Base-by-base conservation (phyloP, 495 filamentous ascomycete genomes). In the Podospora sp. region DNA sequence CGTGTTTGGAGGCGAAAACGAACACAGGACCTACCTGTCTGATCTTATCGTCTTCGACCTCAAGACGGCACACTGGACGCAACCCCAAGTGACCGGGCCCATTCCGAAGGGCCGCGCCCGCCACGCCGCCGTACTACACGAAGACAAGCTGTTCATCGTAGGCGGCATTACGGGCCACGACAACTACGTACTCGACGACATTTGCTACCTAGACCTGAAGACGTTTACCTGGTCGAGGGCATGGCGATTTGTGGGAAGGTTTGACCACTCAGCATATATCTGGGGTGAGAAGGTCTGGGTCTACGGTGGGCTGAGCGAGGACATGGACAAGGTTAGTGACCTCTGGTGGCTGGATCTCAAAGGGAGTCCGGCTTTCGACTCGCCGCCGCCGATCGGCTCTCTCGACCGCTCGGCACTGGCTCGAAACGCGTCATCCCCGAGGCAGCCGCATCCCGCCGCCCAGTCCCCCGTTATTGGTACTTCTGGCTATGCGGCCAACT, bases 201-300 rank as follows among this genome's bases (percentile, higher is more conserved):
- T 99, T 63, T 95, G 92, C 77, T 99, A 96, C 76, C 85, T 99
- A 53, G 95, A 99, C 74, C 82, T 99, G 62, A 96, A 96, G 83
- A 97, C 95, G 11, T 97, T 92, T 86, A 97, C 94, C 5, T 99
- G 95, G 95, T 98, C 95, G 60, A 87, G 92, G 58, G 90, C 92
- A 40, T 99, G 95, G 95, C 91, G 89, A 62, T 98, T 98, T 76
- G 93, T 96, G 20, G 86, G 91, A 26, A 87, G 95, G 14, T 99
- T 96, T 73, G 95, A 99, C 69, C 96, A 99, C 75, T 90, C 92
- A 5, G 92, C 91, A 25, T 97, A 92, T 85, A 87, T 97, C 52
- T 97, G 93, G 82, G 79, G 89, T 62, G 93, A 91, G 49, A 87
- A 92, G 35, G 88, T 99, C 29, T 99, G 94, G 94, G 93, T 97